Conservation (phyloP, 805 yeast genomes). For the Metschnikowia henanensis region DNA sequence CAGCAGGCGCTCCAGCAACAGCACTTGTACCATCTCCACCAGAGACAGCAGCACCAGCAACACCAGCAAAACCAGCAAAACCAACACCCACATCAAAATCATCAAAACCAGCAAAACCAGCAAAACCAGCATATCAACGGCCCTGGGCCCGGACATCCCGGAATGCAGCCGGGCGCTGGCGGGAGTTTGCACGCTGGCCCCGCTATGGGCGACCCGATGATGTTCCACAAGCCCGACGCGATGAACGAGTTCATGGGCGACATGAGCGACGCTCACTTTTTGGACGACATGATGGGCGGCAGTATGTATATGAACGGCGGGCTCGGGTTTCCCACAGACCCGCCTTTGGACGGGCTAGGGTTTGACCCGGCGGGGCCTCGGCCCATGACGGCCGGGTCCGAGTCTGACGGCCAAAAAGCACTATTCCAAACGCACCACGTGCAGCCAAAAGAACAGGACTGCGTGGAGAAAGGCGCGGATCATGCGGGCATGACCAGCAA, state of each 20-base stretch:
- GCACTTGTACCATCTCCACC: slow-evolving; percentile 3
- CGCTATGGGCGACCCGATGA: neutral
- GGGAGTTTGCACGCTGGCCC: neutral
- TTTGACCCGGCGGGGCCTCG: slow-evolving; percentile 4
- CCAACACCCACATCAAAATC: slow-evolving; percentile 1
- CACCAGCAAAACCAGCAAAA: slow-evolving; percentile 3
- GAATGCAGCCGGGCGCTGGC: neutral
- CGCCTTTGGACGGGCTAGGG: slow-evolving; percentile 5
- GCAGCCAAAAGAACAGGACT: slow-evolving; percentile 1
- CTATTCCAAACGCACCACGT: neutral
- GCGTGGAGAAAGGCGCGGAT: slow-evolving; percentile 6
- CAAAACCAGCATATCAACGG: slow-evolving; percentile 8
- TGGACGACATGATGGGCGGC: slow-evolving; percentile 7
- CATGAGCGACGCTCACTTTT: slow-evolving; percentile 1
- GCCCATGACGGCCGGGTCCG: slow-evolving; percentile 3
- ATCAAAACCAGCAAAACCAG: neutral
- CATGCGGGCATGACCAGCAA: slow-evolving; percentile 12
- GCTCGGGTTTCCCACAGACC: slow-evolving; percentile 3
- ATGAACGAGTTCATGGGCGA: slow-evolving; percentile 4
- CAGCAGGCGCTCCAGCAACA: slow-evolving; percentile 10
- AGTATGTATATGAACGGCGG: slow-evolving; percentile 2
- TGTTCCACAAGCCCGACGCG: slow-evolving; percentile 2
- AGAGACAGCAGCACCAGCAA: slow-evolving; percentile 8
- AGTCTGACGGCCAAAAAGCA: neutral
- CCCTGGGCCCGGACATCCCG: neutral